These are phyloP conservation scores for Dissophora ornata DNA, from an alignment of 192 early-diverging fungal genomes.

Conservation along the genomic window DNA sequence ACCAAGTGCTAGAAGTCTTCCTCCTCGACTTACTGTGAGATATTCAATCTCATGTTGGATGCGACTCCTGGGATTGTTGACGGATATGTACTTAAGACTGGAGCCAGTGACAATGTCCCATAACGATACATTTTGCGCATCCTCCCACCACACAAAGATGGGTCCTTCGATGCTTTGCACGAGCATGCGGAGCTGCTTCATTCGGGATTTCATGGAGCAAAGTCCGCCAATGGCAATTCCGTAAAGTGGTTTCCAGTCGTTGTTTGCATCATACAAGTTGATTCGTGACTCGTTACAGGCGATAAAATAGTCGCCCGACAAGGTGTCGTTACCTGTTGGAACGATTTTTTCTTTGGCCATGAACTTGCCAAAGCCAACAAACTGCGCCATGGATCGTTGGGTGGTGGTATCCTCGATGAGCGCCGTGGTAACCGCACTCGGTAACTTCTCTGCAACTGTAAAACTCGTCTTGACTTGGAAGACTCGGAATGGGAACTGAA, in stretches of 20 bases:
- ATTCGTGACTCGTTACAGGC: conserved; percentile 14
- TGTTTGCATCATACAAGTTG: conserved; percentile 4
- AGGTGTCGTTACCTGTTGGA: background rate
- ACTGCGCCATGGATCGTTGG: background rate
- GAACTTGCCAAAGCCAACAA: conserved; percentile 19
- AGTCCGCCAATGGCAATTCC: conserved; percentile 13
- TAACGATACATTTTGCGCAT: conserved; percentile 12
- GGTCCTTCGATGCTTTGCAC: conserved; percentile 11
- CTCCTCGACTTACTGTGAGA: conserved; percentile 6
- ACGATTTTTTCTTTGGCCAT: background rate
- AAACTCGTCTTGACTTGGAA: background rate
- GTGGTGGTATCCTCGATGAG: conserved; percentile 1
- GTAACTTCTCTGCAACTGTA: background rate
- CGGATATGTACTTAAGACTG: conserved; percentile 15
- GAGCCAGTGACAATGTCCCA: conserved; percentile 14
- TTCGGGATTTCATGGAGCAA: background rate
- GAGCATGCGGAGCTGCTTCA: conserved; percentile 8
- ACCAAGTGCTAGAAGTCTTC: background rate
- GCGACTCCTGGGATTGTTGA: background rate
- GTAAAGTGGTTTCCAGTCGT: conserved; percentile 15
- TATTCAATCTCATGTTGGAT: conserved; percentile 7
- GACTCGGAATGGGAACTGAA: background rate
- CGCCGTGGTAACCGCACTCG: background rate
- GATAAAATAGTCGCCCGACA: conserved; percentile 10
- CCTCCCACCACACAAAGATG: conserved; percentile 17